These are phyloP conservation scores for Mucor sp. DNA, from an alignment of 371 early-diverging fungal genomes.

Conservation along the genomic window DNA sequence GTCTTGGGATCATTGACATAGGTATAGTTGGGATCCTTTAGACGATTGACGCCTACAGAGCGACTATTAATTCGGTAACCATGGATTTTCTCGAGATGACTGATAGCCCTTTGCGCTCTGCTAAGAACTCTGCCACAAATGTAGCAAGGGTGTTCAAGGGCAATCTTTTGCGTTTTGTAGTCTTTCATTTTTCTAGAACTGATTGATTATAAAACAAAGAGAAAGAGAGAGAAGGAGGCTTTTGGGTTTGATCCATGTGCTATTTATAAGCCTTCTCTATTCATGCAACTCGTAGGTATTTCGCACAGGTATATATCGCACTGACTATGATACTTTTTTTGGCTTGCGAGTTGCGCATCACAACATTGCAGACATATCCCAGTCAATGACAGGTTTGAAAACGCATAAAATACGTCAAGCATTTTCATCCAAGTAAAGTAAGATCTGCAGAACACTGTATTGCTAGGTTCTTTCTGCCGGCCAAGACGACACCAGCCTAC, in stretches of 20 bases:
- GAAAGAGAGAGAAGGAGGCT: neutral
- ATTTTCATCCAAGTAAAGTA: too few relatives aligned
- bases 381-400: too few relatives aligned
- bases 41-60: neutral
- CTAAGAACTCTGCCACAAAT: slow-evolving; percentile 10
- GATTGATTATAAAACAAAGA: neutral
- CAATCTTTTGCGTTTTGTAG: neutral
- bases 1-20: neutral
- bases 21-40: neutral
- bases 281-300: too few relatives aligned
- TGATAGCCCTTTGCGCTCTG: neutral
- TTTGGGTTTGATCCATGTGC: neutral
- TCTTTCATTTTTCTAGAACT: neutral
- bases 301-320: neutral
- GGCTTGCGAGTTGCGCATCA: too few relatives aligned
- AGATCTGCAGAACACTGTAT: too few relatives aligned
- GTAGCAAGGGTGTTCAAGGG: slow-evolving; percentile 12
- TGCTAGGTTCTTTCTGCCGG: too few relatives aligned
- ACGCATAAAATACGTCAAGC: too few relatives aligned
- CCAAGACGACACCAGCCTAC: too few relatives aligned
- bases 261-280: neutral
- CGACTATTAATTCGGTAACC: slow-evolving; percentile 6
- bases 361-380: too few relatives aligned
- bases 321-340: too few relatives aligned
- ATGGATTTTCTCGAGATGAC: neutral